Base-by-base conservation (phyloP, 1,284 basidiomycete genomes). In the Malassezia globosa region DNA sequence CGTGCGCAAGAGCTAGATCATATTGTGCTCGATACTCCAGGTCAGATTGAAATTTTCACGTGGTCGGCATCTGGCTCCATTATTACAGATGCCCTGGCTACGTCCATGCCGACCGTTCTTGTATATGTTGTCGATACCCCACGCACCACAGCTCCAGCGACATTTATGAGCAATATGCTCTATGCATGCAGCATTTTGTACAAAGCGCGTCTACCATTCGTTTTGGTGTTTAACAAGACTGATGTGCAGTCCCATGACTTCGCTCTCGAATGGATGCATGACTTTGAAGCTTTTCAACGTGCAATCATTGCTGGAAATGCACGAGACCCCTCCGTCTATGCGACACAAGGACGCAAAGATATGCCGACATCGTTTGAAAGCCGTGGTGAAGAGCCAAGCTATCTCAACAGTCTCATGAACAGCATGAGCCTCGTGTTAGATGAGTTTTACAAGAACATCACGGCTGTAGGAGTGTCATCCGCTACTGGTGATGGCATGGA, bases 161-260 rank as follows among this genome's bases (percentile, higher is more conserved):
- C 94, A 0, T 99, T 99, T 73, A 99, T 97, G 94, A 88, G 84
- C 45, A 99, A 99, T 74, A 99, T 99, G 94, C 78, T 99, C 42
- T 97, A 97, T 67, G 94, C 94, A 0, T 99, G 94, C 78, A 92
- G 88, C 59, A 97, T 99, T 59, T 76, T 99, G 22, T 99, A 99
- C 79, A 99, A 99, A 75, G 95, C 90, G 3, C 86, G 89, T 58
- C 77, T 97, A 0, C 94, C 94, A 0, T 96, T 99, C 73, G 83
- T 99, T 58, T 78, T 97, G 27, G 92, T 97, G 7, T 99, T 99
- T 77, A 99, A 99, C 77, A 99, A 99, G 76, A 94, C 82, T 4
- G 94, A 99, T 70, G 87, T 87, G 53, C 79, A 83, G 59, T 77
- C 83, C 1, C 86, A 92, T 73, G 80, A 82, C 39, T 96, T 96